Conservation (phyloP, 345 rosid species). For the Rubroshorea leprosula region DNA sequence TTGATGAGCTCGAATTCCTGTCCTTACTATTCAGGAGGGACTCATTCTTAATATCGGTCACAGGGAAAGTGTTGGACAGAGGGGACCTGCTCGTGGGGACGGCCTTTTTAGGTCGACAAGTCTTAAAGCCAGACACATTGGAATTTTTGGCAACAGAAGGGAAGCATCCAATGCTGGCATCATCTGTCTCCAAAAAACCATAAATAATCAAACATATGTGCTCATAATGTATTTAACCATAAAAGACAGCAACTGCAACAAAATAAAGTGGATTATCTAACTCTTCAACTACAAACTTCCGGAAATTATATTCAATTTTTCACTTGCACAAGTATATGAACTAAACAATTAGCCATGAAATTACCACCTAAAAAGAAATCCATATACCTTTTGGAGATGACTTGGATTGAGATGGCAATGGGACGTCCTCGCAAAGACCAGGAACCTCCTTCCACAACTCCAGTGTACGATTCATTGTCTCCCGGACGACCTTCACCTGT, state of each 20-base stretch:
- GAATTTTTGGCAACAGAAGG: constrained; percentile 39
- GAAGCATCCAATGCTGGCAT: constrained; percentile 37
- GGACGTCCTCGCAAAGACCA: constrained; percentile 37
- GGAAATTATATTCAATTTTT: background rate
- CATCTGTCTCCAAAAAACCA: constrained; percentile 41
- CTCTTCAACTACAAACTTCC: background rate
- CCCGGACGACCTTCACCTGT: constrained; percentile 84
- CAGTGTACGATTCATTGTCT: constrained; percentile 75
- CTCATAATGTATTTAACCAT: background rate
- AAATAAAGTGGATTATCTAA: background rate
- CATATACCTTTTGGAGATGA: constrained; percentile 38
- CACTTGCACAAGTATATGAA: background rate
- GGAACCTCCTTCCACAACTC: constrained; percentile 70
- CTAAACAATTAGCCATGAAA: too few species aligned
- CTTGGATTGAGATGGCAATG: constrained; percentile 33
- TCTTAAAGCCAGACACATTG: constrained; percentile 32
- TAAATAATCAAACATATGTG: constrained; percentile 9
- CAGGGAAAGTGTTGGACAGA: constrained; percentile 25
- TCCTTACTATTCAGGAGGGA: constrained; percentile 28
- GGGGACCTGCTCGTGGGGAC: constrained; percentile 60
- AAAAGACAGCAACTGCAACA: background rate
- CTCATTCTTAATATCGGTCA: constrained; percentile 39
- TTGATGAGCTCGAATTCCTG: constrained; percentile 22
- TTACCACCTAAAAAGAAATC: background rate
- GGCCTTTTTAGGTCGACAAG: constrained; percentile 46